A percentile compares a stretch with the other conserved stretches of the same genome.
Conservation (phyloP, 2,329 filamentous ascomycete genomes). For the Penicillium sp. region DNA sequence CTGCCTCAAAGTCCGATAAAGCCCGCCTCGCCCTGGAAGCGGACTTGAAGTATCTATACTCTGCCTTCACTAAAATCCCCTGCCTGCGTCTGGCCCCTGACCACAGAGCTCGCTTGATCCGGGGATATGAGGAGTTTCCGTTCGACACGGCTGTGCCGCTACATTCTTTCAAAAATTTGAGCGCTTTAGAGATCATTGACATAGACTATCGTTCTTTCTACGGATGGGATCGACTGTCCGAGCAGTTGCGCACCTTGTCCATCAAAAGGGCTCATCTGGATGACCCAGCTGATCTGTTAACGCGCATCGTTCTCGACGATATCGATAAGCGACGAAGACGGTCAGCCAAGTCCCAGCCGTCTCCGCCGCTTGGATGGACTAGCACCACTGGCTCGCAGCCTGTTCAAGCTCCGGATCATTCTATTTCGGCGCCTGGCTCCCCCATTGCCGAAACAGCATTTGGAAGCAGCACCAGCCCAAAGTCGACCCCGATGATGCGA, state of each 20-base stretch:
- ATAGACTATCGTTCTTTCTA: conserved; percentile 97
- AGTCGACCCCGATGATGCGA: conserved; percentile 49
- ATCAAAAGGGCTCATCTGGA: conserved; percentile 85
- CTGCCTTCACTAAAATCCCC: conserved; percentile 96
- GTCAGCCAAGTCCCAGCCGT: conserved; percentile 80
- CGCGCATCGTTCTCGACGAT: conserved; percentile 92
- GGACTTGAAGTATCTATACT: conserved; percentile 94
- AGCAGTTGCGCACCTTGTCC: conserved; percentile 85
- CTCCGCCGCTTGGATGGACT: conserved; percentile 69
- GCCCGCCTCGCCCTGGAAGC: conserved; percentile 81
- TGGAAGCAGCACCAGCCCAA: conserved; percentile 50
- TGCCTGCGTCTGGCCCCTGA: conserved; percentile 88
- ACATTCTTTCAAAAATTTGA: conserved; percentile 96
- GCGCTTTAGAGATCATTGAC: conserved; percentile 88
- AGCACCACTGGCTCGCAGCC: conserved; percentile 57
- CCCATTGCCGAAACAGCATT: conserved; percentile 51
- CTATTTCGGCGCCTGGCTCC: conserved; percentile 67
- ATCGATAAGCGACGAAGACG: conserved; percentile 88
- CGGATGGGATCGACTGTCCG: conserved; percentile 91
- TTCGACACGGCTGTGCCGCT: conserved; percentile 96
- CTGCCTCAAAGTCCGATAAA: conserved; percentile 79
- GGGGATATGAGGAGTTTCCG: conserved; percentile 94
- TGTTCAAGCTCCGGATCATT: conserved; percentile 63
- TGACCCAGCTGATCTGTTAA: conserved; percentile 83
- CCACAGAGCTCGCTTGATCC: conserved; percentile 83